These are phyloP conservation scores for Ailanthus altissimus DNA, from an alignment of 345 rosid genomes.

Conservation along the genomic window DNA sequence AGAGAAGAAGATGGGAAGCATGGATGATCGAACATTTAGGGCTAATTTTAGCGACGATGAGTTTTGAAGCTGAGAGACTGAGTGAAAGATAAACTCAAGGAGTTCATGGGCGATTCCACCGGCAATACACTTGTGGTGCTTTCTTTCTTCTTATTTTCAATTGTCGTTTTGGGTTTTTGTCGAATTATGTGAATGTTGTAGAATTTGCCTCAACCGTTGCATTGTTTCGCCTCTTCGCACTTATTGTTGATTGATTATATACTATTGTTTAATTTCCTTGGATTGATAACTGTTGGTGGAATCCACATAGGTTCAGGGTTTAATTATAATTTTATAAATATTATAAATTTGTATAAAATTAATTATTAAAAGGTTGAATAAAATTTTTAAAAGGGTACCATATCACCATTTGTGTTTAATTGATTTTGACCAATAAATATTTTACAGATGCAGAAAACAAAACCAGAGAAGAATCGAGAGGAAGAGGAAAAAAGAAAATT, in stretches of 20 bases:
- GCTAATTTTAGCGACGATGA: slow-evolving; percentile 72
- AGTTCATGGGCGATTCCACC: slow-evolving; percentile 97
- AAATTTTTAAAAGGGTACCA: too few relatives aligned
- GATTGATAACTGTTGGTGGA: neutral
- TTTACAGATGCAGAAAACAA: too few relatives aligned
- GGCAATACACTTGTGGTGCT: slow-evolving; percentile 95
- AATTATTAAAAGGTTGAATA: too few relatives aligned
- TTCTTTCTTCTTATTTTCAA: neutral
- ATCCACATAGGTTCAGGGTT: too few relatives aligned
- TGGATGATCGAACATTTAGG: slow-evolving; percentile 76
- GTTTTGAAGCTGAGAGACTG: slow-evolving; percentile 62
- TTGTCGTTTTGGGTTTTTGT: neutral
- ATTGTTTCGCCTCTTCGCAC: neutral
- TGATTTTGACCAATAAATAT: too few relatives aligned
- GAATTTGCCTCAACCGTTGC: slow-evolving; percentile 11
- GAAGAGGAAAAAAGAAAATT: too few relatives aligned
- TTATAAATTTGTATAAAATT: too few relatives aligned
- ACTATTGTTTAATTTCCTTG: slow-evolving; percentile 7
- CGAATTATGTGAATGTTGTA: neutral
- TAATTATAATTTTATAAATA: too few relatives aligned
- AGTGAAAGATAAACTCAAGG: slow-evolving; percentile 81
- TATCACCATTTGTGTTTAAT: too few relatives aligned
- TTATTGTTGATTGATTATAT: neutral
- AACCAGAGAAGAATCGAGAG: too few relatives aligned
- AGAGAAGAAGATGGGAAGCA: slow-evolving; percentile 59